Percentiles rank a stretch among this genome's conserved stretches.
phyloP scores from a whole-genome alignment of 2,329 filamentous ascomycete species.

The Mycosphaerella sp. region DNA sequence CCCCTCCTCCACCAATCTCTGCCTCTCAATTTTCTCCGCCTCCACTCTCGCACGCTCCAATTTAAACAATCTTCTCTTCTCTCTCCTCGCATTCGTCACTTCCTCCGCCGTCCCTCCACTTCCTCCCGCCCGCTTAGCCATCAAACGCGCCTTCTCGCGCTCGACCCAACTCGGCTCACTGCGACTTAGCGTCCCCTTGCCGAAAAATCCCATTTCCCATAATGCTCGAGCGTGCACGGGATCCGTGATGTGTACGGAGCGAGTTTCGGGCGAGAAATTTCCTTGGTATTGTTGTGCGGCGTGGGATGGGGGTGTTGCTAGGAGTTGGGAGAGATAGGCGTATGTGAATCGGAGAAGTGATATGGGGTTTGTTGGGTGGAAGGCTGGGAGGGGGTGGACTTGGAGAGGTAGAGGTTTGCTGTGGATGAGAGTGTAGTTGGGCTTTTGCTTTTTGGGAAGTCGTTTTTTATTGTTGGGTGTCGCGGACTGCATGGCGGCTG shows the following conservation, averaged over 20 bases:
- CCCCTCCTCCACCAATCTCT: constrained; percentile 50
- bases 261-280: constrained; percentile 73
- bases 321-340: constrained; percentile 66
- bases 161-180: constrained; percentile 93
- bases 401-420: constrained; percentile 71
- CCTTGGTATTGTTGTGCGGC: constrained; percentile 60
- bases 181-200: constrained; percentile 85
- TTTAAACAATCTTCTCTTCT: constrained; percentile 78
- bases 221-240: constrained; percentile 66
- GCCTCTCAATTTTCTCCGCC: constrained; percentile 73
- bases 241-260: constrained; percentile 78
- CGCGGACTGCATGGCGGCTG: background rate
- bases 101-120: constrained; percentile 64
- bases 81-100: constrained; percentile 65
- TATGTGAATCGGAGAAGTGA: constrained; percentile 76
- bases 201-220: constrained; percentile 97
- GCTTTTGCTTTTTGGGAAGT: constrained; percentile 25
- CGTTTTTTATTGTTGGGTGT: constrained; percentile 14
- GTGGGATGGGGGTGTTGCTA: constrained; percentile 59
- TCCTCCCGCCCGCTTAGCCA: constrained; percentile 29
- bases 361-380: constrained; percentile 88
- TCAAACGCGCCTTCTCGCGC: constrained; percentile 65
- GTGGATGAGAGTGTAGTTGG: constrained; percentile 72
- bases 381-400: constrained; percentile 74
- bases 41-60: constrained; percentile 86